Evolutionary conservation across 2,329 filamentous ascomycete species (phyloP).

Genomic region (Xylariaceae sp.): DNA sequence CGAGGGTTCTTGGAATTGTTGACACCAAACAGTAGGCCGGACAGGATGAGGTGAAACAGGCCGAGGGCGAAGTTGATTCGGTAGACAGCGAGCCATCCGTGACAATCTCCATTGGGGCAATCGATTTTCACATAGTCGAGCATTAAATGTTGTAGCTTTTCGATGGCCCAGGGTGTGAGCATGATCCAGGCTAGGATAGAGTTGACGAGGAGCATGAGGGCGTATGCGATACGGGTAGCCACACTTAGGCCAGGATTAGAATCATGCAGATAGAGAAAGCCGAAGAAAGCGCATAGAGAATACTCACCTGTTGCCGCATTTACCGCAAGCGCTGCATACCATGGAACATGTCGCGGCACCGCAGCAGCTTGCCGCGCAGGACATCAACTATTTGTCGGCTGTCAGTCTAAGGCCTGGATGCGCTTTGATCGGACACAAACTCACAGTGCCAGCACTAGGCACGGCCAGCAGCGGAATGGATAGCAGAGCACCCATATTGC

Average conservation of each 20-base stretch:
- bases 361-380: constrained; percentile 84
- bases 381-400: constrained; percentile 55
- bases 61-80: constrained; percentile 97
- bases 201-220: constrained; percentile 90
- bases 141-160: constrained; percentile 87
- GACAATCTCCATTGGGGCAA: constrained; percentile 85
- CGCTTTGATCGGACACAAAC: constrained; percentile 30
- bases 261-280: background rate
- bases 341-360: constrained; percentile 95
- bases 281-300: background rate
- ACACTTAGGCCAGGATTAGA: constrained; percentile 53
- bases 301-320: constrained; percentile 85
- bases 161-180: constrained; percentile 97
- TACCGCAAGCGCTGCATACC: constrained; percentile 91
- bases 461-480: constrained; percentile 86
- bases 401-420: constrained; percentile 9
- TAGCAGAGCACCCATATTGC: constrained; percentile 79
- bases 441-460: constrained; percentile 80
- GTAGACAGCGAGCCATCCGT: constrained; percentile 94
- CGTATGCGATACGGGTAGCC: constrained; percentile 94
- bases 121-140: constrained; percentile 95
- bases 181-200: constrained; percentile 98
- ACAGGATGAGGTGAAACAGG: constrained; percentile 85
- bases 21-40: constrained; percentile 80
- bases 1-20: constrained; percentile 81